phyloP scores from a whole-genome alignment of 2,329 filamentous ascomycete genomes.

The Apiospora phragmitis region DNA sequence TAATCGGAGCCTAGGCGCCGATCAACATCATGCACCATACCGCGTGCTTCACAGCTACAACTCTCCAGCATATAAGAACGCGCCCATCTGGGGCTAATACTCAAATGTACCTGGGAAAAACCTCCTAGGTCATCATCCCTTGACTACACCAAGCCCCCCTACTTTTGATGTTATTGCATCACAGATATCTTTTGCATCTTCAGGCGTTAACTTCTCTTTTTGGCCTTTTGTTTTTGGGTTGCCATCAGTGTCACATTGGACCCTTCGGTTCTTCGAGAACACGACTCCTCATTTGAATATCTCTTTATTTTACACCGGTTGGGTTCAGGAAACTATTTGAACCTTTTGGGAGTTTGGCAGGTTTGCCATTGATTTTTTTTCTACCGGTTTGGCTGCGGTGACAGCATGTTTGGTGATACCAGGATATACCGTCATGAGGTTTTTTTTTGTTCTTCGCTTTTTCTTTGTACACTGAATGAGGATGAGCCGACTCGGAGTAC shows the following conservation, averaged over 20 bases:
- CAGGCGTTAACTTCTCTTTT: neutral
- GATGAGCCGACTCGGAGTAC: neutral
- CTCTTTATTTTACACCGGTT: slow-evolving; percentile 10
- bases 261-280: neutral
- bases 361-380: neutral
- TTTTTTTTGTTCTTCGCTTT: neutral
- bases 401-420: slow-evolving; percentile 8
- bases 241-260: neutral
- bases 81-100: slow-evolving; percentile 56
- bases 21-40: slow-evolving; percentile 40
- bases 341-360: neutral
- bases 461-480: neutral
- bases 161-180: neutral
- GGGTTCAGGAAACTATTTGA: neutral
- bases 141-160: too few species aligned
- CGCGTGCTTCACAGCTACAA: slow-evolving; percentile 60
- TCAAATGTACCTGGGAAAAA: neutral
- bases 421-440: slow-evolving; percentile 3
- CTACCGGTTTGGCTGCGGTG: slow-evolving; percentile 1
- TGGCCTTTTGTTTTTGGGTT: neutral
- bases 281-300: slow-evolving; percentile 7
- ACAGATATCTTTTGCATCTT: neutral
- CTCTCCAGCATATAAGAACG: slow-evolving; percentile 55
- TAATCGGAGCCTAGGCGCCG: slow-evolving; percentile 38
- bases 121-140: neutral